Conservation (phyloP, 371 early-diverging fungal genomes). For the Fennellomyces sp. region DNA sequence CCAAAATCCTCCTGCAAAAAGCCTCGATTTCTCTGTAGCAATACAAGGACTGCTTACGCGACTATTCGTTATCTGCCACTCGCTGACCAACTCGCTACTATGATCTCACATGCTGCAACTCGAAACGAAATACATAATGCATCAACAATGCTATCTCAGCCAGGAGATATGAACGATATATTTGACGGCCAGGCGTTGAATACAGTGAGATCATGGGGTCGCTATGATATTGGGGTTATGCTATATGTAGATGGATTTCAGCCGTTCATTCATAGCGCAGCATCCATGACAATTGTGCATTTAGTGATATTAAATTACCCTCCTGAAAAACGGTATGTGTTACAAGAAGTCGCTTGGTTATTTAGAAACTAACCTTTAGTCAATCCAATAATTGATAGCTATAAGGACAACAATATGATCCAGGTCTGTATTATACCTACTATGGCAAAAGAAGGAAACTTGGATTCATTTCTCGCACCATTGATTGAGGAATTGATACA, state of each 20-base stretch:
- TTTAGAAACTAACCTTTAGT: no score
- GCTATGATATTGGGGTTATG: neutral
- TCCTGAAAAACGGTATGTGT: neutral
- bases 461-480: neutral
- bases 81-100: no score
- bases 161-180: neutral
- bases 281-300: no score
- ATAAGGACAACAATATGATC: constrained; percentile 4
- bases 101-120: no score
- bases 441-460: no score
- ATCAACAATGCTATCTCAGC: neutral
- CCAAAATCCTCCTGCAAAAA: no score
- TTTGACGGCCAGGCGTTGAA: constrained; percentile 4
- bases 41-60: no score
- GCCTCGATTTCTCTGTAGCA: no score
- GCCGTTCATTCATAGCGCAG: neutral
- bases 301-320: neutral
- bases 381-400: no score
- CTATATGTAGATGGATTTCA: constrained; percentile 12
- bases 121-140: neutral
- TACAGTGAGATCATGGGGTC: neutral
- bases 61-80: no score
- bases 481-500: neutral
- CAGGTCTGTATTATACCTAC: constrained; percentile 1
- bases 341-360: no score